Base-by-base conservation (phyloP, 1,284 basidiomycete genomes). In the Amylostereum areolatum region DNA sequence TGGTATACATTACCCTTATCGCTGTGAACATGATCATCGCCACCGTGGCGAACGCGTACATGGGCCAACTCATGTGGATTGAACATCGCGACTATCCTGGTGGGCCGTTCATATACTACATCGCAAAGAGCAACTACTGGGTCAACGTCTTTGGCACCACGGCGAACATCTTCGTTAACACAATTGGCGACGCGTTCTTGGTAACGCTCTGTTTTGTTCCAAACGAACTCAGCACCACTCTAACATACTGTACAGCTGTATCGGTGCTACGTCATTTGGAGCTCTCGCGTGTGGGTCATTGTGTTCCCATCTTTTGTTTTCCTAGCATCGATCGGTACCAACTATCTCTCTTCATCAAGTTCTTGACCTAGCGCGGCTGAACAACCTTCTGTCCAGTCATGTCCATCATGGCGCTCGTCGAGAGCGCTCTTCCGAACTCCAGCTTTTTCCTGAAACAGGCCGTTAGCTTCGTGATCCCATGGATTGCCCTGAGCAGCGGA, bases 261-360 rank as follows among this genome's bases (percentile, higher is more conserved):
- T 39, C 58, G 64, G 1, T 61, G 60, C 45, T 64, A 59, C 40
- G 58, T 66, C 25, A 60, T 66, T 12, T 66, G 62, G 60, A 54
- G 58, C 25, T 54, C 54, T 2, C 51, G 53, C 2, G 52, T 49
- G 47, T 50, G 44, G 40, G 48, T 63, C 3, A 43, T 64, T 2
- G 41, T 50, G 1, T 46, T 64, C 37, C 64, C 64, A 1, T 29
- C 53, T 10, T 33, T 65, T 3, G 40, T 66, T 5, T 66, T 58
- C 48, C 45, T 65, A 3, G 59, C 55, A 4, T 57, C 59, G 8
- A 54, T 61, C 43, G 58, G 64, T 65, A 50, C 8, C 62, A 53
- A 1, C 12, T 29, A 4, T 25, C 29, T 6, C 10, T 33, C 12
- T n/a, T 12, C n/a, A 39, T n/a, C 4, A 2, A 11, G 11, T 28